phyloP scores from a whole-genome alignment of 495 filamentous ascomycete species.

The Hypomontagnella submonticulosa region DNA sequence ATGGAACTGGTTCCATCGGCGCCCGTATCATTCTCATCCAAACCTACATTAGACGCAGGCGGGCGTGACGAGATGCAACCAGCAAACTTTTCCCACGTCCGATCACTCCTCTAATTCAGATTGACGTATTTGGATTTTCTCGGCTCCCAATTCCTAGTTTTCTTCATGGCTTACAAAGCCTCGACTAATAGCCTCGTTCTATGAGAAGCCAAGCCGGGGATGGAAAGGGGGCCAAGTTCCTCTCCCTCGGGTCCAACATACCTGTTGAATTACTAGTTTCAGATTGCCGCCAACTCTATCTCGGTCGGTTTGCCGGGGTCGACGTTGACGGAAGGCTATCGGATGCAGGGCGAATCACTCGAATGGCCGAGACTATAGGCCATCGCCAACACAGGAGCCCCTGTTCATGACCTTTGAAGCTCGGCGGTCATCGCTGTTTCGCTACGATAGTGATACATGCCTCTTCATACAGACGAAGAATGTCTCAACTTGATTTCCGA shows the following conservation, averaged over 20 bases:
- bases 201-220: conserved; percentile 15
- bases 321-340: not conserved
- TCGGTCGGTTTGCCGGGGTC: not conserved
- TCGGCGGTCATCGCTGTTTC: not conserved
- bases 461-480: conserved; percentile 6
- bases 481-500: not conserved
- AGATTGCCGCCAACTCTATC: conserved; percentile 14
- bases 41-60: conserved; percentile 31
- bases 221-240: conserved; percentile 19
- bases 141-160: conserved; percentile 9
- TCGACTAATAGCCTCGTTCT: conserved; percentile 1
- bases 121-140: conserved; percentile 17
- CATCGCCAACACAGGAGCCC: not conserved
- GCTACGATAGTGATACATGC: not conserved
- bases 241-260: conserved; percentile 17
- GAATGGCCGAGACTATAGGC: not conserved
- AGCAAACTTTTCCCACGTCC: conserved; percentile 39
- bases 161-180: conserved; percentile 16
- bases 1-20: conserved; percentile 29
- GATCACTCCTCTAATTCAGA: conserved; percentile 25
- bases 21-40: conserved; percentile 27
- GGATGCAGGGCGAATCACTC: conserved; percentile 1
- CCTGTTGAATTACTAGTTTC: conserved; percentile 18
- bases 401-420: conserved; percentile 2
- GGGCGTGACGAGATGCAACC: conserved; percentile 37